Percentiles rank a stretch among this genome's conserved stretches.
These are phyloP conservation scores for Tuber brumale DNA, from an alignment of 495 filamentous ascomycete genomes.

Conservation along the genomic window DNA sequence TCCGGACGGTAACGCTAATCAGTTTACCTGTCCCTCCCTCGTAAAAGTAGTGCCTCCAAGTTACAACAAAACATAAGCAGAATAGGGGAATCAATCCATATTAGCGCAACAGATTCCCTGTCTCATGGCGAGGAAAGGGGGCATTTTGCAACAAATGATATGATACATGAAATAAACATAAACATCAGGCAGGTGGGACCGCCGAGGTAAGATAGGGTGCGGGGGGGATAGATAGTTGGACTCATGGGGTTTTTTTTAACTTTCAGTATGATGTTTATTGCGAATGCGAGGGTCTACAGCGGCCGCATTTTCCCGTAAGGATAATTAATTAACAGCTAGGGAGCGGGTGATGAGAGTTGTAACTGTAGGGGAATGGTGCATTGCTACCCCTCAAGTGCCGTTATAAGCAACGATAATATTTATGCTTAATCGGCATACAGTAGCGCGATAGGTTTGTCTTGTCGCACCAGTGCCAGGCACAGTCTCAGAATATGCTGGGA, in stretches of 20 bases:
- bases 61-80: neutral
- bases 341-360: neutral
- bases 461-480: neutral
- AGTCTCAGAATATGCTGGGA: neutral
- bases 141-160: neutral
- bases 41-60: neutral
- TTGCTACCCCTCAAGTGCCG: neutral
- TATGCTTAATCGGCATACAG: neutral
- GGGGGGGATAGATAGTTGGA: neutral
- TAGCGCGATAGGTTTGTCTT: neutral
- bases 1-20: neutral
- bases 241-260: neutral
- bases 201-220: neutral
- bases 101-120: neutral
- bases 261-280: neutral
- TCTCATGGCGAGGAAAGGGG: neutral
- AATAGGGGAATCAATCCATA: neutral
- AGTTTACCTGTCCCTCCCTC: neutral
- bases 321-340: neutral
- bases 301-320: neutral
- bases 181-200: neutral
- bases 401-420: neutral
- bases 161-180: neutral
- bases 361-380: neutral
- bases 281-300: neutral